Evolutionary conservation across 345 rosid genomes (phyloP).

Genomic region (Abelmoschus esculentus): DNA sequence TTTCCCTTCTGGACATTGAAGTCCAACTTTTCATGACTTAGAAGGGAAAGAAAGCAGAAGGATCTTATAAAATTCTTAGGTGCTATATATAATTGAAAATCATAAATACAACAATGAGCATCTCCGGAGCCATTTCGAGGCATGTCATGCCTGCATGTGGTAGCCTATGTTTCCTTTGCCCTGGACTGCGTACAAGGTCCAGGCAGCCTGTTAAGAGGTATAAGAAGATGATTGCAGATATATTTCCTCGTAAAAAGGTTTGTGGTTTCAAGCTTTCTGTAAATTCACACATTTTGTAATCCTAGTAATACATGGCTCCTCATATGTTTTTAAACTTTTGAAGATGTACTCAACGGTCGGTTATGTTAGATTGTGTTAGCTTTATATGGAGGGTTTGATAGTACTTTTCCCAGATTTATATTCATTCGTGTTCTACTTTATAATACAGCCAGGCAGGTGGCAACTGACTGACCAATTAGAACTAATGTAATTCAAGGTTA

Average conservation of each 20-base stretch:
- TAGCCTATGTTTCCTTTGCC: constrained; percentile 82
- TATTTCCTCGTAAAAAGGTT: constrained; percentile 86
- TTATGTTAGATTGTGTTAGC: not conserved
- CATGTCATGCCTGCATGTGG: constrained; percentile 90
- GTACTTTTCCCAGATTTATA: not conserved
- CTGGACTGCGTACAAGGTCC: constrained; percentile 82
- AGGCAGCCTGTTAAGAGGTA: constrained; percentile 97
- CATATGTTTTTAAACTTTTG: too few relatives aligned
- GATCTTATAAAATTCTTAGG: constrained; percentile 1
- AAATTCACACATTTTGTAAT: not conserved
- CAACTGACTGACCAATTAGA: not conserved
- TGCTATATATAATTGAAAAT: constrained; percentile 9
- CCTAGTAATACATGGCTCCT: too few relatives aligned
- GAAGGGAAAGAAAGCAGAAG: constrained; percentile 57
- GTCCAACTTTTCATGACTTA: constrained; percentile 29
- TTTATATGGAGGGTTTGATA: not conserved
- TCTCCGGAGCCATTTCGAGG: constrained; percentile 88
- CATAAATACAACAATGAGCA: constrained; percentile 30
- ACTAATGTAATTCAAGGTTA: not conserved
- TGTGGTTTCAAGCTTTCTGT: constrained; percentile 10
- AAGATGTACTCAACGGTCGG: too few relatives aligned
- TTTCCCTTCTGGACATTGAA: constrained; percentile 56
- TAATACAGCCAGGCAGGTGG: not conserved
- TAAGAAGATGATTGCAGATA: constrained; percentile 86
- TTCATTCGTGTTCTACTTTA: not conserved